A percentile compares a stretch with the other conserved stretches of the same genome.
Evolutionary conservation across 164 flowering plant species (phyloP).

Genomic region (Kingdonia uniflora): DNA sequence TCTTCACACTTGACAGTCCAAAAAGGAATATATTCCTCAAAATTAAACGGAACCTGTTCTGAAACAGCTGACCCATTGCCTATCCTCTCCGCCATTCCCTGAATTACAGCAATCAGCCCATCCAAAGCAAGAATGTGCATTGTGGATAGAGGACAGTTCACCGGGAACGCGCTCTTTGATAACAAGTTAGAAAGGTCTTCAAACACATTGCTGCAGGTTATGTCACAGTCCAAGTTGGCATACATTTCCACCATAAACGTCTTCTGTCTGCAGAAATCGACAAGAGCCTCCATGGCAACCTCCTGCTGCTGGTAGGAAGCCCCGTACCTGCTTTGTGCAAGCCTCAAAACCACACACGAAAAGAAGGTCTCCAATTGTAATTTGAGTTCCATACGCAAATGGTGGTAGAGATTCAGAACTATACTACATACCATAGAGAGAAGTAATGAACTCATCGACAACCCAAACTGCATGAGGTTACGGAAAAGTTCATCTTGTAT

Average conservation of each 20-base stretch:
- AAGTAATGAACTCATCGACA: conserved; percentile 30
- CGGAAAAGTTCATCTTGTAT: conserved; percentile 30
- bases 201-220: conserved; percentile 28
- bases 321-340: conserved; percentile 27
- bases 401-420: conserved; percentile 30
- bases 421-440: conserved; percentile 36
- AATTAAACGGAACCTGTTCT: conserved; percentile 10
- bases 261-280: conserved; percentile 34
- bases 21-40: conserved; percentile 23
- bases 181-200: conserved; percentile 29
- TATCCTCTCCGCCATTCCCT: conserved; percentile 32
- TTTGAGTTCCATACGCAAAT: conserved; percentile 25
- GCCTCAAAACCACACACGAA: conserved; percentile 30
- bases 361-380: conserved; percentile 37
- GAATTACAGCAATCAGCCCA: conserved; percentile 31
- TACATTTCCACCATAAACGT: conserved; percentile 33
- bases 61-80: conserved; percentile 9
- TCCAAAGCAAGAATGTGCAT: conserved; percentile 36
- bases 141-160: conserved; percentile 27
- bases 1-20: conserved; percentile 31
- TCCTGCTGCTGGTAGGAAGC: too few species aligned
- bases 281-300: too few species aligned
- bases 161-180: conserved; percentile 36
- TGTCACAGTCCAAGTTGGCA: conserved; percentile 37
- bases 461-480: conserved; percentile 33